Base-by-base conservation (phyloP, 805 yeast species). In the Cyberlindnera euphorbiiphila region DNA sequence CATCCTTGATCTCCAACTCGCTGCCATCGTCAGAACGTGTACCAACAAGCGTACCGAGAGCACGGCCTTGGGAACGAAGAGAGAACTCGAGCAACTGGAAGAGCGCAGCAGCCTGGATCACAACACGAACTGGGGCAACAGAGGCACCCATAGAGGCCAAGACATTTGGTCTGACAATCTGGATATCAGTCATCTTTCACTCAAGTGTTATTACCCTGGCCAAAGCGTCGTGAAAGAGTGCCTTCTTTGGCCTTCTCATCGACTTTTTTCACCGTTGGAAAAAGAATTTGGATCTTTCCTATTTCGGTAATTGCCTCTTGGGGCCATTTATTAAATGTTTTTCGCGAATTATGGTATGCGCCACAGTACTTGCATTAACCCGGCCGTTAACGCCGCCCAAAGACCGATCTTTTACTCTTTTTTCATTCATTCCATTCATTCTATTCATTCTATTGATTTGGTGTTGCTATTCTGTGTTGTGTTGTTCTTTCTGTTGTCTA, bases 31-130 rank as follows among this genome's bases (percentile, higher is more conserved):
- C 95, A 18, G 89, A 81, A 59, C 95, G 74, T 32, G 72, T 63
- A 23, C 96, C 96, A 32, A 87, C 67, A 42, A 87, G 70, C 11
- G 95, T 84, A 44, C 96, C 96, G 50, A 87, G 79, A 43, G 82
- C 76, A 59, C 93, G 73, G 47, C 68, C 65, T 60, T 65, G 76
- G 34, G 76, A 62, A 62, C 84, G 71, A 40, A 76, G 65, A 18
- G 80, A 67, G 45, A 85, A 79, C 57, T 86, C 93, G 45, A 87
- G 69, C 41, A 87, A 72, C 60, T 81, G 84, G 63, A 87, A 74
- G 36, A 83, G 67, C 5, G 93, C 91, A 36, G 85, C 69, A 4
- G 86, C 71, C 56, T 79, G 80, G 43, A 83, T 71, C 36, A 65
- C 66, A 41, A 81, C 78, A 35, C 63, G 65, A 39, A 77, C 63